These are phyloP conservation scores for Gorgonomyces haynaldii DNA, from an alignment of 192 early-diverging fungal species.

Conservation along the genomic window DNA sequence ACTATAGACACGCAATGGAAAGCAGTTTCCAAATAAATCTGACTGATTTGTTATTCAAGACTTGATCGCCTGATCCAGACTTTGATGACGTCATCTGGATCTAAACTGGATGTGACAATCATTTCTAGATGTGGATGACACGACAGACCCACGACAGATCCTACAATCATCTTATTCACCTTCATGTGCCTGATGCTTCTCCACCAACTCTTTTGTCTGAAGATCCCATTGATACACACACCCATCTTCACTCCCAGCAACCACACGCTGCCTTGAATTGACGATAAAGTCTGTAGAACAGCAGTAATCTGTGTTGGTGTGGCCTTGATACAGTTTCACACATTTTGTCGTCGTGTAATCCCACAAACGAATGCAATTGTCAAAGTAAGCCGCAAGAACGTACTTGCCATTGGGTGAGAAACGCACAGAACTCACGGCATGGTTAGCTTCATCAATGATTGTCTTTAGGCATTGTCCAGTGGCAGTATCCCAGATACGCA, in stretches of 20 bases:
- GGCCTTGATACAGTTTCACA: constrained; percentile 88
- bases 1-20: no score
- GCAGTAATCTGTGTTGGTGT: constrained; percentile 85
- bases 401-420: constrained; percentile 99
- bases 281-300: constrained; percentile 89
- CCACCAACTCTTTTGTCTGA: constrained; percentile 90
- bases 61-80: constrained; percentile 74
- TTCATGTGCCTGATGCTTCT: constrained; percentile 83
- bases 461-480: constrained; percentile 98
- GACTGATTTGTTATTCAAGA: no score
- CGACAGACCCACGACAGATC: constrained; percentile 81
- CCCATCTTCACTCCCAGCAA: constrained; percentile 89
- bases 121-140: constrained; percentile 92
- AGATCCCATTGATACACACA: constrained; percentile 95
- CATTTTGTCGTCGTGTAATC: constrained; percentile 88
- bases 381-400: constrained; percentile 85
- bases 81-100: constrained; percentile 78
- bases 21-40: no score
- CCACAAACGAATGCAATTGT: constrained; percentile 92
- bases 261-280: constrained; percentile 90
- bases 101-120: constrained; percentile 88
- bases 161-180: constrained; percentile 71
- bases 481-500: constrained; percentile 98
- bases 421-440: constrained; percentile 89
- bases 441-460: constrained; percentile 89